These are phyloP conservation scores for Geopyxis carbonaria DNA, from an alignment of 495 filamentous ascomycete species.

Conservation along the genomic window DNA sequence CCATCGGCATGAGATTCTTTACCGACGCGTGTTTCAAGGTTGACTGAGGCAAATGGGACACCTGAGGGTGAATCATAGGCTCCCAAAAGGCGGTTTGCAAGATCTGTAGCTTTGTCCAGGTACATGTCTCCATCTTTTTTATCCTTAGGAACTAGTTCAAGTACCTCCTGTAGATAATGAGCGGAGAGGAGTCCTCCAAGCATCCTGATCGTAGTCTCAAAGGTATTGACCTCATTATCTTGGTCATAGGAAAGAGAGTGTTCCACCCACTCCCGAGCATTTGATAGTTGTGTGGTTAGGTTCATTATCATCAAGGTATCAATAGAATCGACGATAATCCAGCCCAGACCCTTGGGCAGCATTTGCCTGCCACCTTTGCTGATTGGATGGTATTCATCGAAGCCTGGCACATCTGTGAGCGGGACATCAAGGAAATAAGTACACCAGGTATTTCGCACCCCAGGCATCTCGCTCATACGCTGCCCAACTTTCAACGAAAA, in stretches of 20 bases:
- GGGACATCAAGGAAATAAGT: background rate
- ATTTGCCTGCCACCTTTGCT: slow-evolving; percentile 68
- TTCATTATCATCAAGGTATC: slow-evolving; percentile 99
- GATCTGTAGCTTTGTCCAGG: slow-evolving; percentile 83
- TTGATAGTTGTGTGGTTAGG: slow-evolving; percentile 63
- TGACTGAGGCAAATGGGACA: slow-evolving; percentile 79
- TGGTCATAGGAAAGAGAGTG: slow-evolving; percentile 68
- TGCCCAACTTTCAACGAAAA: slow-evolving; percentile 76
- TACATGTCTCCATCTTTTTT: slow-evolving; percentile 67
- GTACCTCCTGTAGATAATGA: slow-evolving; percentile 58
- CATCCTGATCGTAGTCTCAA: slow-evolving; percentile 98
- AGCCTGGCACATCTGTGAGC: slow-evolving; percentile 34
- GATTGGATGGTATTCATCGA: slow-evolving; percentile 69
- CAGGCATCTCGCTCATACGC: slow-evolving; percentile 86
- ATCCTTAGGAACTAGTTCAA: slow-evolving; percentile 33
- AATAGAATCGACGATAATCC: slow-evolving; percentile 93
- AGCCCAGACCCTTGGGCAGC: slow-evolving; percentile 69
- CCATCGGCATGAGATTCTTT: slow-evolving; percentile 62
- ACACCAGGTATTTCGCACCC: slow-evolving; percentile 40
- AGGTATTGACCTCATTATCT: slow-evolving; percentile 88
- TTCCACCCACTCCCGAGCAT: slow-evolving; percentile 84
- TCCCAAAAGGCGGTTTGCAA: slow-evolving; percentile 69
- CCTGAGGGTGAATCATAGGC: slow-evolving; percentile 78
- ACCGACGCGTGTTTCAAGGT: slow-evolving; percentile 56
- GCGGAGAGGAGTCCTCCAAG: slow-evolving; percentile 85